A percentile compares a stretch with the other conserved stretches of the same genome.
These are phyloP conservation scores for Sphagnum fallax DNA, from an alignment of 228 moss, liverwort and hornwort species.

Conservation along the genomic window DNA sequence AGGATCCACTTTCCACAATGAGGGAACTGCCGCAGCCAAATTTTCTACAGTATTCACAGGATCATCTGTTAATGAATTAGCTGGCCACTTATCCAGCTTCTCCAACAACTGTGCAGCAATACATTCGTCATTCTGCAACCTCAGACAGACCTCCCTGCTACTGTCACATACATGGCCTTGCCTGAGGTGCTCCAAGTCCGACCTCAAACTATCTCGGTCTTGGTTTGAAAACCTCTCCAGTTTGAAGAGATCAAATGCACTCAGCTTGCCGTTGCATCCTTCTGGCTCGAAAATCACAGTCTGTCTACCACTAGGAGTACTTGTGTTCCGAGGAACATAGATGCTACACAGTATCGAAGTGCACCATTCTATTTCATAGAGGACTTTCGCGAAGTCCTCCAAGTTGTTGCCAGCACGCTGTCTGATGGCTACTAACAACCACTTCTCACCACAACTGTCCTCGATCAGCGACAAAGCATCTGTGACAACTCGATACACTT, in stretches of 20 bases:
- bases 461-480: too few relatives aligned
- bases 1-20: conserved; percentile 1
- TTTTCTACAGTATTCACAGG: not conserved
- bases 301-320: not conserved
- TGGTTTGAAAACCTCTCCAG: conserved; percentile 4
- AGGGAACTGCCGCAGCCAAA: not conserved
- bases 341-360: conserved; percentile 10
- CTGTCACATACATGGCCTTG: conserved; percentile 5
- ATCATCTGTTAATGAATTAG: not conserved
- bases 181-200: not conserved
- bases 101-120: conserved; percentile 5
- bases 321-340: not conserved
- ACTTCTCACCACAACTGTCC: not conserved
- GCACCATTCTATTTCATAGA: conserved; percentile 12
- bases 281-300: not conserved
- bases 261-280: conserved; percentile 10
- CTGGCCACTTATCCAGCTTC: conserved; percentile 7
- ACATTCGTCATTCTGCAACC: not conserved
- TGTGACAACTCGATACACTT: too few relatives aligned
- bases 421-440: conserved; percentile 12
- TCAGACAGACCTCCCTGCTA: not conserved
- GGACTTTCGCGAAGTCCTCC: conserved; percentile 6
- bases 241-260: conserved; percentile 1
- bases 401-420: conserved; percentile 4
- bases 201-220: conserved; percentile 2